Evolutionary conservation across 2,329 filamentous ascomycete genomes (phyloP), one percentile per base, ranked within the genome.

Genomic region (Botrytis paeoniae): DNA sequence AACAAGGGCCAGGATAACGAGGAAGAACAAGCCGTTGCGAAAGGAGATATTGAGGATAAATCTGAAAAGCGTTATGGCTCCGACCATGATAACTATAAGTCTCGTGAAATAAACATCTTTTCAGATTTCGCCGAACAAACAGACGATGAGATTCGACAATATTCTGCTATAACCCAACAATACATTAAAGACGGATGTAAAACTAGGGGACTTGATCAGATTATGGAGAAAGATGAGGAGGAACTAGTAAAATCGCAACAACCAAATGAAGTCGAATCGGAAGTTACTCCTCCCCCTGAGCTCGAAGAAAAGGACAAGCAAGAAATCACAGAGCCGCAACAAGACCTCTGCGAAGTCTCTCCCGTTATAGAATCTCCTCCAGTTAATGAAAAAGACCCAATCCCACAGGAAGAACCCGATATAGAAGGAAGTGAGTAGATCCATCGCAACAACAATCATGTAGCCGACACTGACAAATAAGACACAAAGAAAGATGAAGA

Each of bases 221-320:
- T 39, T 9, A 16, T 35, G 7, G 62, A 45, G 39, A 45, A n/a
- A 0, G 5, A 14, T 20, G 41, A 8, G 6, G 18, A 22, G 10
- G 9, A 35, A 5, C 6, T 5, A 2, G 18, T 6, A 8, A 10
- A 65, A 10, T 8, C 9, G 1, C 29, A 43, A 5, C 18, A 48
- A 9, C 18, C 0, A 14, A 12, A 1, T 35, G 2, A 12, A 22
- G 6, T 14, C n/a, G 29, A 35, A 14, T 1, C 5, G 1, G 41
- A 48, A 14, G 5, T 8, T 0, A 22, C 20, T 16, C 18, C 41
- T 25, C 2, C 3, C 1, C 20, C 1, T 0, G 10, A 65, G 0
- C 2, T 32, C 10, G 41, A 12, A 5, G 29, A 12, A 1, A 16
- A 32, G 14, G 8, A 5, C 1, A 8, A 51, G 12, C 1, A 37